Evolutionary conservation across 1,139 yeast species (phyloP), one percentile per base, ranked within the genome.

Genomic region (Zygoascus sp.): DNA sequence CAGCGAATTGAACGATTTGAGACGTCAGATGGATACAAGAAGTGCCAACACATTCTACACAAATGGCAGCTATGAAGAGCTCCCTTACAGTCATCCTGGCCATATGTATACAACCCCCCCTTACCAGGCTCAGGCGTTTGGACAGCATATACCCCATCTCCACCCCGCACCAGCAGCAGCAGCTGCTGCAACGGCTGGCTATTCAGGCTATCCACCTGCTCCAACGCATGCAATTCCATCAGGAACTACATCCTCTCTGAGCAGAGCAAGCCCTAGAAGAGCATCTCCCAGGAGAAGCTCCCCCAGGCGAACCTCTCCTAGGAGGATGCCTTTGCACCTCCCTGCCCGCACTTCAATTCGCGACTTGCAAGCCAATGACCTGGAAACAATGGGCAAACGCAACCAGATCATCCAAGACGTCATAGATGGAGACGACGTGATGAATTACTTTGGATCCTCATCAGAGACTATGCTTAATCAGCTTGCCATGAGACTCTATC

Each of bases 381-480:
- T 35, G 27, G 39, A 35, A n/a, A 35, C 11, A 10, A 32, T 32
- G 42, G 34, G 16, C 20, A 15, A 28, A 16, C 32, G 40, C 5
- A 42, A 42, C 25, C 39, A 30, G n/a, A 30, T 37, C 4, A 28
- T 42, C 8, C 34, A 42, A 21, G 40, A 42, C 35, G 45, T 36
- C 15, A 27, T 42, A 25, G 40, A 27, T 42, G 38, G 44, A 2
- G 32, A 30, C 27, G 38, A 21, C 5, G 21, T 13, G 4, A 28
- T 30, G 21, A 28, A 42, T 20, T 42, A 35, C 28, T 42, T 42
- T 27, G 36, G 28, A 15, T 23, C 28, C 2, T 36, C 40, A 6
- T 27, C 36, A 2, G 45, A 42, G 15, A 27, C 45, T 3, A 37
- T 17, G 10, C 39, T 42, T 17, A 35, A 42, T 10, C 36, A 25